Conservation (phyloP, 139 green algal genomes). For the Raphidocelis subcapitata region DNA sequence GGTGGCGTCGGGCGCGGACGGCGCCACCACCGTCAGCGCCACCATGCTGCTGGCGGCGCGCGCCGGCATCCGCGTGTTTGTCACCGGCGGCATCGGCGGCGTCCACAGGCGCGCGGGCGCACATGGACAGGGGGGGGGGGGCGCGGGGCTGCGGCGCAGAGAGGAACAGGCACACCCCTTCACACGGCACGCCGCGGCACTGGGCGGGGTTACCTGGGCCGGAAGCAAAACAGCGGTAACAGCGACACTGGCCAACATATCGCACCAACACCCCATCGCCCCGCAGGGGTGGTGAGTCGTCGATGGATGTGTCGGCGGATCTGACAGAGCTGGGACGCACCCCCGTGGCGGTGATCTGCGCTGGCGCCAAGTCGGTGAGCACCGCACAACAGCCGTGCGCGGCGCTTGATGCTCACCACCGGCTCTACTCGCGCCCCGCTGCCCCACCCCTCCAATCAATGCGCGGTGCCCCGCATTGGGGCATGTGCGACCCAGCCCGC, state of each 20-base stretch:
- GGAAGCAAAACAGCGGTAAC: no score
- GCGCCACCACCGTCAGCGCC: slow-evolving; percentile 93
- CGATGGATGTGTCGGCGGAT: slow-evolving; percentile 90
- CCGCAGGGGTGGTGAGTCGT: slow-evolving; percentile 74
- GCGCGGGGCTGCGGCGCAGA: no score
- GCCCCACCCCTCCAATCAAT: no score
- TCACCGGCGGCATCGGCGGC: slow-evolving; percentile 67
- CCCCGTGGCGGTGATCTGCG: slow-evolving; percentile 92
- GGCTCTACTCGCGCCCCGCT: no score
- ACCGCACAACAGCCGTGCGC: no score
- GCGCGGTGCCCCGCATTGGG: no score
- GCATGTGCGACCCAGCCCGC: no score
- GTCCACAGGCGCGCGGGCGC: slow-evolving; percentile 43
- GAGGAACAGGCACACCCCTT: no score
- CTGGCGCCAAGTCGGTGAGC: slow-evolving; percentile 89
- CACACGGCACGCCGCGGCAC: no score
- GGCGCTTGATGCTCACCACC: neutral
- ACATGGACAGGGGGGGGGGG: neutral
- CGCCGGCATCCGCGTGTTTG: slow-evolving; percentile 80
- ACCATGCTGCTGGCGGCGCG: slow-evolving; percentile 89
- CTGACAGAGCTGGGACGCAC: slow-evolving; percentile 88
- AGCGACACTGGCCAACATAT: no score
- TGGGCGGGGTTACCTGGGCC: no score
- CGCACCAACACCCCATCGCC: neutral
- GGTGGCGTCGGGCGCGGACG: slow-evolving; percentile 60